These are phyloP conservation scores for Trypanosomatidae sp. DNA, from an alignment of 208 protist species.

Conservation along the genomic window DNA sequence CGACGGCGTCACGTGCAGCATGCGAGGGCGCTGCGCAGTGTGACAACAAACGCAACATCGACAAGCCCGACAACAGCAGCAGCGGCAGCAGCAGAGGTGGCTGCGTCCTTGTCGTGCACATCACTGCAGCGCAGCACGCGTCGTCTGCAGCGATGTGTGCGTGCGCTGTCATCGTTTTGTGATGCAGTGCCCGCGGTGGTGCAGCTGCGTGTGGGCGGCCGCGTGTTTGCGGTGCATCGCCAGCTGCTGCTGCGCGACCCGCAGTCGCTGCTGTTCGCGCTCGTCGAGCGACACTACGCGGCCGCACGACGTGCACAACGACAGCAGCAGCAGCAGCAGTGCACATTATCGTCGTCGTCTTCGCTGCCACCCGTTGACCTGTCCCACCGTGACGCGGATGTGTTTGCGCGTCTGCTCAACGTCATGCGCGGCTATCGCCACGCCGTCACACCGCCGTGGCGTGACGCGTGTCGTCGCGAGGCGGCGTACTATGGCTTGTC, in stretches of 20 bases:
- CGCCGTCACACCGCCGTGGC: slow-evolving; percentile 19
- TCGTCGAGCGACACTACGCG: slow-evolving; percentile 18
- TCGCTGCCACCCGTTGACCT: background rate
- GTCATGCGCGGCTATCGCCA: slow-evolving; percentile 40
- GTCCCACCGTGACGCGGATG: slow-evolving; percentile 11
- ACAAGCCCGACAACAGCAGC: background rate
- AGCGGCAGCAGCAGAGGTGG: background rate
- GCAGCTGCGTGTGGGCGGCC: slow-evolving; percentile 23
- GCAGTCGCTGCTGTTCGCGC: slow-evolving; percentile 45
- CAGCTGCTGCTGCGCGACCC: slow-evolving; percentile 29
- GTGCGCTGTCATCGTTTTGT: background rate
- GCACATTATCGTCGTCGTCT: background rate
- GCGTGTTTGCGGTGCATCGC: slow-evolving; percentile 20
- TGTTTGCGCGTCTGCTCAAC: slow-evolving; percentile 46
- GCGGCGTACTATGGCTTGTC: slow-evolving; percentile 38
- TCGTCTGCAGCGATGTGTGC: background rate
- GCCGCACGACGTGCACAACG: background rate
- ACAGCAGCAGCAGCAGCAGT: background rate
- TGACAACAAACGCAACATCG: no score
- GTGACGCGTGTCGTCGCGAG: slow-evolving; percentile 22
- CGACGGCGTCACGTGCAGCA: no score
- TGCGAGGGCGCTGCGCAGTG: no score
- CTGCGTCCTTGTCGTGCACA: background rate
- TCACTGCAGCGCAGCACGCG: background rate
- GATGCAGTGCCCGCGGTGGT: slow-evolving; percentile 28